Conservation (phyloP, 2,329 filamentous ascomycete genomes). For the Gyromitra esculenta region DNA sequence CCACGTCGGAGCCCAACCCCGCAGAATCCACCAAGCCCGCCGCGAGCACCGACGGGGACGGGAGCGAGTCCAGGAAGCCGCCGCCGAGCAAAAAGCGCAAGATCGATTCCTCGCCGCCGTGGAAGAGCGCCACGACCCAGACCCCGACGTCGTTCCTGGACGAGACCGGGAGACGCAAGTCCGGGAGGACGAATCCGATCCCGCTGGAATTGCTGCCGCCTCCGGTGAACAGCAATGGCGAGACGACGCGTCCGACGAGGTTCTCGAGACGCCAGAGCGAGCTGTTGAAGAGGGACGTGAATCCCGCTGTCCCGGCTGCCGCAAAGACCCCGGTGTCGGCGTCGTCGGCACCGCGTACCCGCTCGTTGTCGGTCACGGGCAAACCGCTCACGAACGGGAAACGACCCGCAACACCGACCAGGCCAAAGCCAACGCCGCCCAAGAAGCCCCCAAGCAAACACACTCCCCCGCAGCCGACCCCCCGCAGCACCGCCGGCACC, state of each 20-base stretch:
- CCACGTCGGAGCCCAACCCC: slow-evolving; percentile 35
- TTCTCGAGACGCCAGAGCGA: slow-evolving; percentile 47
- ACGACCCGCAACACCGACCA: slow-evolving; percentile 44
- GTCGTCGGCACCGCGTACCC: slow-evolving; percentile 31
- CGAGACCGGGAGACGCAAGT: slow-evolving; percentile 75
- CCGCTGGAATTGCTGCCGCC: slow-evolving; percentile 66
- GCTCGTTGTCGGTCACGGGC: slow-evolving; percentile 36
- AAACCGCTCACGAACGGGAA: slow-evolving; percentile 44
- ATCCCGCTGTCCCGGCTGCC: slow-evolving; percentile 13
- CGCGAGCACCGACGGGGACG: not conserved
- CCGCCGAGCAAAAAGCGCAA: slow-evolving; percentile 57
- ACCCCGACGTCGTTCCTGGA: slow-evolving; percentile 84
- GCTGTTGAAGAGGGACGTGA: slow-evolving; percentile 41
- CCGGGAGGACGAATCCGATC: slow-evolving; percentile 70
- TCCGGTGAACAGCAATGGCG: slow-evolving; percentile 32
- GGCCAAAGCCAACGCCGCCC: slow-evolving; percentile 39
- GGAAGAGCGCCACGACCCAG: slow-evolving; percentile 85
- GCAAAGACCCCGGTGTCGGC: slow-evolving; percentile 17
- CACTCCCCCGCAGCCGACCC: slow-evolving; percentile 15
- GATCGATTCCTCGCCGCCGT: slow-evolving; percentile 77
- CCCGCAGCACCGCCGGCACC: slow-evolving; percentile 6
- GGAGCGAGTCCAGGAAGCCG: slow-evolving; percentile 8
- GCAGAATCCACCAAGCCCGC: slow-evolving; percentile 3
- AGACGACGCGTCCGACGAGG: slow-evolving; percentile 51
- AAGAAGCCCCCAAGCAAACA: slow-evolving; percentile 32